Conservation (phyloP, 305 asterid species). For the Plantago coronopus region DNA sequence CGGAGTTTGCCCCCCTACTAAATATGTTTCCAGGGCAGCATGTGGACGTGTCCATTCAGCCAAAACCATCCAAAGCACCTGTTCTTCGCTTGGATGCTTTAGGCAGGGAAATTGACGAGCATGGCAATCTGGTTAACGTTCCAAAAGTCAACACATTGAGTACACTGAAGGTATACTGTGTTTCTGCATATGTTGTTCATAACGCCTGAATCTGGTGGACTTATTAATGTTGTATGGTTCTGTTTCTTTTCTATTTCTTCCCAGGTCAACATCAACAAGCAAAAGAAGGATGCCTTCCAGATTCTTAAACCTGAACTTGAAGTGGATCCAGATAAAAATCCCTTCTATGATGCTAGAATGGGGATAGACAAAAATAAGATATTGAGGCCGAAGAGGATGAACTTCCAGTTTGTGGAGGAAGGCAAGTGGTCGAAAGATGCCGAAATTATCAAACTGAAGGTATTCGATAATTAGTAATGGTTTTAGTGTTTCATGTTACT, state of each 20-base stretch:
- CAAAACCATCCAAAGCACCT: slow-evolving; percentile 88
- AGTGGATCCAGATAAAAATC: slow-evolving; percentile 78
- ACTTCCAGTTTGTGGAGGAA: slow-evolving; percentile 91
- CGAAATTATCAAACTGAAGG: slow-evolving; percentile 74
- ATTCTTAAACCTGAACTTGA: slow-evolving; percentile 93
- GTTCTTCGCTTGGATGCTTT: slow-evolving; percentile 88
- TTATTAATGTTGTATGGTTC: not conserved
- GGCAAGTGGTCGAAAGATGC: slow-evolving; percentile 97
- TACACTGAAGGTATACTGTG: slow-evolving; percentile 70
- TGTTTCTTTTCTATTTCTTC: slow-evolving; percentile 8
- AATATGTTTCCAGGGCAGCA: slow-evolving; percentile 95
- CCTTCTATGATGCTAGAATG: slow-evolving; percentile 77
- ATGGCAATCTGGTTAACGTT: slow-evolving; percentile 77
- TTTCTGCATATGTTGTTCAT: slow-evolving; percentile 3
- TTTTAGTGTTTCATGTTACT: slow-evolving; percentile 4
- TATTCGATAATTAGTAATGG: slow-evolving; percentile 17
- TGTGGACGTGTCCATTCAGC: slow-evolving; percentile 64
- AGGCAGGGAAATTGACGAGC: slow-evolving; percentile 93
- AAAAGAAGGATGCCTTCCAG: slow-evolving; percentile 88
- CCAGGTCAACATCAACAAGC: slow-evolving; percentile 91
- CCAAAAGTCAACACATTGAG: slow-evolving; percentile 70
- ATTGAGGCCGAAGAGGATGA: slow-evolving; percentile 80
- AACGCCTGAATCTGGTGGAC: not conserved
- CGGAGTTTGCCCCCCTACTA: slow-evolving; percentile 74
- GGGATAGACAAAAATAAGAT: slow-evolving; percentile 79